These are phyloP conservation scores for Pseudocercospora fuligena DNA, from an alignment of 2,329 filamentous ascomycete genomes.

Conservation along the genomic window DNA sequence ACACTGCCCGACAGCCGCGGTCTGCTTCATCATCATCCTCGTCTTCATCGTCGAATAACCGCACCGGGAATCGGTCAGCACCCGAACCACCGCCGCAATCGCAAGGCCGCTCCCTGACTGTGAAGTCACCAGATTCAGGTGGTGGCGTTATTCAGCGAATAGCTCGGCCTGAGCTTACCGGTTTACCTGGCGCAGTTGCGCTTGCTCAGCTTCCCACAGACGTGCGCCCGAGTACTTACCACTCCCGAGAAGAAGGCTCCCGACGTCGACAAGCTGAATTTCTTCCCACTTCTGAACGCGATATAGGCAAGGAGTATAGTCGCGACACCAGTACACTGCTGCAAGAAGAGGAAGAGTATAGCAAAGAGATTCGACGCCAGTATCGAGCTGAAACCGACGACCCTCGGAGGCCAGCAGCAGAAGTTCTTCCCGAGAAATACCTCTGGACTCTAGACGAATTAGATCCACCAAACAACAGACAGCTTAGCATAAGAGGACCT, in stretches of 20 bases:
- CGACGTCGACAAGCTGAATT: constrained; percentile 29
- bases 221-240: constrained; percentile 1
- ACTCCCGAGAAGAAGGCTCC: constrained; percentile 17
- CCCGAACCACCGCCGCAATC: not conserved
- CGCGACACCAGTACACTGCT: constrained; percentile 24
- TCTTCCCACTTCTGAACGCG: constrained; percentile 26
- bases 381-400: constrained; percentile 41
- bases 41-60: constrained; percentile 15
- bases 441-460: constrained; percentile 22
- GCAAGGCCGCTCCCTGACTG: constrained; percentile 18
- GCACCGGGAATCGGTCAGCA: constrained; percentile 16
- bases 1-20: constrained; percentile 1
- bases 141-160: constrained; percentile 15
- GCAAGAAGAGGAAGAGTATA: constrained; percentile 31
- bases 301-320: constrained; percentile 16
- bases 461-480: not conserved
- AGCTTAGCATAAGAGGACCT: not conserved
- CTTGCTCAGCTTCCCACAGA: constrained; percentile 12
- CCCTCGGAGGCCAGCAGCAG: constrained; percentile 34
- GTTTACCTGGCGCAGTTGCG: constrained; percentile 11
- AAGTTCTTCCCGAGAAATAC: constrained; percentile 25
- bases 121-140: constrained; percentile 25
- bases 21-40: constrained; percentile 12
- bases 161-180: constrained; percentile 11
- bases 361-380: constrained; percentile 32